These are phyloP conservation scores for Geoglossum glabrum DNA, from an alignment of 495 filamentous ascomycete genomes.

Conservation along the genomic window DNA sequence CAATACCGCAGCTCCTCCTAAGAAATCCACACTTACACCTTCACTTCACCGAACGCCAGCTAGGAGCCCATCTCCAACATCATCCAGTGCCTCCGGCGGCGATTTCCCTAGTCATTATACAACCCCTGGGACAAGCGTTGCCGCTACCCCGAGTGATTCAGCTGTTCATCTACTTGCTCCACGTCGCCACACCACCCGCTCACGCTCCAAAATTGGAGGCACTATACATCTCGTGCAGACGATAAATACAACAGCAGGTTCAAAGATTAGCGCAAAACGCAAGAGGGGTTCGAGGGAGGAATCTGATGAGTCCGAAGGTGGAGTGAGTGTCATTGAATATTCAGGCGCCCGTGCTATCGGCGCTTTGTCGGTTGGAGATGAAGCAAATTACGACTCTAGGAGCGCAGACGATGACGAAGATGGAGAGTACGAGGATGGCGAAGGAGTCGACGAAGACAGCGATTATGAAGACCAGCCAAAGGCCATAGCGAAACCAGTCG, in stretches of 20 bases:
- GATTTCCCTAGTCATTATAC: constrained; percentile 1
- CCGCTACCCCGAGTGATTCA: neutral
- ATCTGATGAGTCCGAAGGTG: neutral
- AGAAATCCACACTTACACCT: neutral
- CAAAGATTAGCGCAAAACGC: neutral
- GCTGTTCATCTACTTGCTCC: neutral
- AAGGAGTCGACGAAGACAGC: constrained; percentile 26
- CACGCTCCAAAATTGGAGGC: neutral
- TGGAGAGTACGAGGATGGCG: no score
- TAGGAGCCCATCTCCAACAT: neutral
- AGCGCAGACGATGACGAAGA: constrained; percentile 22
- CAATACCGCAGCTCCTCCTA: neutral
- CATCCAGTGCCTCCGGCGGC: neutral
- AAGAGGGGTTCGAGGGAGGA: neutral
- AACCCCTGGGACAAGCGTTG: constrained; percentile 1
- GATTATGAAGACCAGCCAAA: constrained; percentile 28
- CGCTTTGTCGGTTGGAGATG: neutral
- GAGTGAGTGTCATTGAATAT: neutral
- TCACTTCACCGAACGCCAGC: neutral
- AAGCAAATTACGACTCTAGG: no score
- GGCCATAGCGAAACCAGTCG: neutral
- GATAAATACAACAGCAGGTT: neutral
- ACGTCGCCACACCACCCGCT: neutral
- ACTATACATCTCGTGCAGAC: neutral
- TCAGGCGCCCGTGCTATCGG: neutral